phyloP scores from a whole-genome alignment of 2,329 filamentous ascomycete species.

The Remersonia thermophila region DNA sequence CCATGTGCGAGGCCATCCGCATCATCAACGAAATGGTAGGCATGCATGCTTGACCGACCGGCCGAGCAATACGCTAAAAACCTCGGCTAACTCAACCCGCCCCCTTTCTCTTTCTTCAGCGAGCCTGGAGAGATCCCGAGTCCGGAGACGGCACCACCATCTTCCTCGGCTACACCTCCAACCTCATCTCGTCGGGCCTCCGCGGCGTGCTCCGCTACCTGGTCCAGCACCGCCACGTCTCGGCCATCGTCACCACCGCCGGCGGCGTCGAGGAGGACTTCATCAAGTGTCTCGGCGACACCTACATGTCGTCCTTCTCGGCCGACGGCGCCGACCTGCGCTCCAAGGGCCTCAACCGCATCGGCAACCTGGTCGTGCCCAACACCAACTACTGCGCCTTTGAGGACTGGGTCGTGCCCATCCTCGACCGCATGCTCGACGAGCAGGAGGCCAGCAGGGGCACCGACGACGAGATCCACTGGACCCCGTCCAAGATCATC shows the following conservation, averaged over 20 bases:
- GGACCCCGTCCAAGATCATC: conserved; percentile 92
- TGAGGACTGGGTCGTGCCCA: conserved; percentile 94
- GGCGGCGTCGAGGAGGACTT: conserved; percentile 95
- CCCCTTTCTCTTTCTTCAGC: too few species aligned
- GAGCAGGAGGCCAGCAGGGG: conserved; percentile 77
- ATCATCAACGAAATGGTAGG: conserved; percentile 94
- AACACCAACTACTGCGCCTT: conserved; percentile 97
- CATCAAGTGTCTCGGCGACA: conserved; percentile 93
- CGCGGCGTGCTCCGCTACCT: conserved; percentile 86
- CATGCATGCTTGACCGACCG: too few species aligned
- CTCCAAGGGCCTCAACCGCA: conserved; percentile 79
- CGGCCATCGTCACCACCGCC: conserved; percentile 86
- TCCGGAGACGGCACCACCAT: conserved; percentile 75
- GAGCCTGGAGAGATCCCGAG: conserved; percentile 69
- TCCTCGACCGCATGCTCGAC: conserved; percentile 84
- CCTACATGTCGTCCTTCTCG: conserved; percentile 80
- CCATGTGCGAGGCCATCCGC: conserved; percentile 72
- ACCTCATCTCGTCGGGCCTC: conserved; percentile 91
- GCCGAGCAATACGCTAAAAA: too few species aligned
- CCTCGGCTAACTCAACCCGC: too few species aligned
- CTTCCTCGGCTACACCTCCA: conserved; percentile 94
- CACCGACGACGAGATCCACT: conserved; percentile 60
- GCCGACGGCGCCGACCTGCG: conserved; percentile 67
- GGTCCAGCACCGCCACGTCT: conserved; percentile 84
- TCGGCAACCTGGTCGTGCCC: conserved; percentile 89